A percentile compares a stretch with the other conserved stretches of the same genome.
phyloP scores from a whole-genome alignment of 495 filamentous ascomycete genomes.

The Penicillium canescens region DNA sequence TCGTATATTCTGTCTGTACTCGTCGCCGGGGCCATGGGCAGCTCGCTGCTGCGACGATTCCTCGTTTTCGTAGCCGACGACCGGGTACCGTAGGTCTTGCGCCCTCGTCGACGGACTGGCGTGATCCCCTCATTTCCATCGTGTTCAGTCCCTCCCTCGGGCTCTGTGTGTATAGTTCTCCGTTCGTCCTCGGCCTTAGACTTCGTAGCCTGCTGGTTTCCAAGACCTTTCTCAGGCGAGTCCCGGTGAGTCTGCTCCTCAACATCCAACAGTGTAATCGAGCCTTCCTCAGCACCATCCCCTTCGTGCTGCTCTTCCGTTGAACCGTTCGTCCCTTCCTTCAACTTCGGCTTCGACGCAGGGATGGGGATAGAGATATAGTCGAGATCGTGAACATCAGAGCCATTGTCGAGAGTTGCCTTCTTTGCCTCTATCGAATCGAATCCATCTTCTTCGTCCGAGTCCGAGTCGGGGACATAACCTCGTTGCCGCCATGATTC shows the following conservation, averaged over 20 bases:
- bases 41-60: neutral
- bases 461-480: constrained; percentile 65
- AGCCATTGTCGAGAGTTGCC: constrained; percentile 5
- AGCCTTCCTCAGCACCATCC: neutral
- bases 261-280: constrained; percentile 5
- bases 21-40: neutral
- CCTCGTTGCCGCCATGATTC: constrained; percentile 63
- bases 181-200: neutral
- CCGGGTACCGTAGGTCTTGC: constrained; percentile 14
- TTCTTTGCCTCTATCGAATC: constrained; percentile 34
- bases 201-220: neutral
- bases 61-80: constrained; percentile 11
- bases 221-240: neutral
- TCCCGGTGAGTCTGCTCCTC: neutral
- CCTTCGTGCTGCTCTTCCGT: neutral
- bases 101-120: constrained; percentile 5
- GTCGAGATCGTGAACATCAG: constrained; percentile 12
- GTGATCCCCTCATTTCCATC: constrained; percentile 2
- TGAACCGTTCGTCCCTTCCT: neutral
- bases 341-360: neutral
- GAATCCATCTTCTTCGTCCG: constrained; percentile 58
- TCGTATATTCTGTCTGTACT: constrained; percentile 22
- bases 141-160: neutral
- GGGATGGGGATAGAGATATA: constrained; percentile 21
- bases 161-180: neutral